phyloP scores from a whole-genome alignment of 2,329 filamentous ascomycete genomes.

The Xylaria sp. region DNA sequence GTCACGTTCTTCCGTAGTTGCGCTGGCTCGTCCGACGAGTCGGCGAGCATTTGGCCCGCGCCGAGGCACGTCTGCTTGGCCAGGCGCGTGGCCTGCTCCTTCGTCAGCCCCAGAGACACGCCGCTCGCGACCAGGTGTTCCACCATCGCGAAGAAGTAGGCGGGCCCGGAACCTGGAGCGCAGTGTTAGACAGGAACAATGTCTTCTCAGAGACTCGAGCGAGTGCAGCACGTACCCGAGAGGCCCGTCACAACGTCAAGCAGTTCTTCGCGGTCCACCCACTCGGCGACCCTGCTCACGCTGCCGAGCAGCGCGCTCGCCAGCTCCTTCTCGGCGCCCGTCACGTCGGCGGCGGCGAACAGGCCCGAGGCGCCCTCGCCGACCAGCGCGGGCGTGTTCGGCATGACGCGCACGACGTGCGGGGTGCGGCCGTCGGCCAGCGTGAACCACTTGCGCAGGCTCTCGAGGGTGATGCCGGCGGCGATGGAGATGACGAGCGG shows the following conservation, averaged over 20 bases:
- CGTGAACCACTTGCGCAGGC: constrained; percentile 47
- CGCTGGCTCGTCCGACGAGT: constrained; percentile 48
- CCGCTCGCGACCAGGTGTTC: constrained; percentile 52
- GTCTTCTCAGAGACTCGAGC: not conserved
- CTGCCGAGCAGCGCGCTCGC: constrained; percentile 46
- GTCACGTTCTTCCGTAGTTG: constrained; percentile 56
- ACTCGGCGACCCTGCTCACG: constrained; percentile 52
- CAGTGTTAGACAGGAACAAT: constrained; percentile 1
- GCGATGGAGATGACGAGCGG: constrained; percentile 53
- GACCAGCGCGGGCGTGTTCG: constrained; percentile 54
- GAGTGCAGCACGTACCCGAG: constrained; percentile 43
- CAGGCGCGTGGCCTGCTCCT: constrained; percentile 52
- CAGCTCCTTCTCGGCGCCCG: constrained; percentile 45
- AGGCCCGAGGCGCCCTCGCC: constrained; percentile 54
- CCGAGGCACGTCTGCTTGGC: constrained; percentile 55
- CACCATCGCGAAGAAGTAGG: constrained; percentile 57
- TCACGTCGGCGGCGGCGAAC: constrained; percentile 48
- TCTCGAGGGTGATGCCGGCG: constrained; percentile 51
- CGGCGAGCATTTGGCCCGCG: constrained; percentile 54
- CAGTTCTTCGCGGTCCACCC: constrained; percentile 53
- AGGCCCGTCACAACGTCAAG: constrained; percentile 54
- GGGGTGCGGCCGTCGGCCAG: constrained; percentile 42
- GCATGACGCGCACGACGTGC: constrained; percentile 55
- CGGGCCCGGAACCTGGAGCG: constrained; percentile 49
- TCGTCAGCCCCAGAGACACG: constrained; percentile 46